These are phyloP conservation scores for Hanseniaspora uvarum DNA, from an alignment of 1,139 yeast genomes.

Conservation along the genomic window DNA sequence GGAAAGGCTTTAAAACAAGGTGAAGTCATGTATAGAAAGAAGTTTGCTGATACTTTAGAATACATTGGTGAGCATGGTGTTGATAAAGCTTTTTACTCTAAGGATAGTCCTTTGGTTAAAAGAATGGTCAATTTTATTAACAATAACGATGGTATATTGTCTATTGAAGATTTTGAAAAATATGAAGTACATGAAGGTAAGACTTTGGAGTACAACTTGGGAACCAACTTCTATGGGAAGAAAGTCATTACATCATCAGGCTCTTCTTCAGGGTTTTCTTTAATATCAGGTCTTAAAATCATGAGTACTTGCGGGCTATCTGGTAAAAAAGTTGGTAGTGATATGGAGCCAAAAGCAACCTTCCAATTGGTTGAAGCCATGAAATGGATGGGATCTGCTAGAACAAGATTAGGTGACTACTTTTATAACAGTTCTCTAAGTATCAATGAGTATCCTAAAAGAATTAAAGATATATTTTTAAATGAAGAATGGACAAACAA, in stretches of 20 bases:
- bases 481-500: slow-evolving; percentile 46
- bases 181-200: slow-evolving; percentile 48
- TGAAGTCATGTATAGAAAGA: slow-evolving; percentile 49
- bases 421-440: slow-evolving; percentile 25
- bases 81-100: slow-evolving; percentile 69
- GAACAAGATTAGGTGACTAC: slow-evolving; percentile 71
- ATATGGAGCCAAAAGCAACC: slow-evolving; percentile 40
- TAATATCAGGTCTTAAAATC: slow-evolving; percentile 63
- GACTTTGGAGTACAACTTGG: slow-evolving; percentile 41
- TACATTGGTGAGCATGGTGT: slow-evolving; percentile 66
- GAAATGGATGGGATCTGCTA: slow-evolving; percentile 86
- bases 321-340: slow-evolving; percentile 30
- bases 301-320: slow-evolving; percentile 35
- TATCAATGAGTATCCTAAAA: slow-evolving; percentile 22
- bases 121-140: slow-evolving; percentile 41
- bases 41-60: slow-evolving; percentile 56
- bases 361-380: slow-evolving; percentile 73
- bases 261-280: slow-evolving; percentile 74
- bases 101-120: slow-evolving; percentile 61
- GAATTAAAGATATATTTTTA: slow-evolving; percentile 33
- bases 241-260: slow-evolving; percentile 64
- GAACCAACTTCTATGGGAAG: slow-evolving; percentile 31
- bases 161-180: slow-evolving; percentile 49
- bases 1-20: slow-evolving; percentile 40
- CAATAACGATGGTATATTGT: slow-evolving; percentile 51